These are phyloP conservation scores for Lentinula raphanica DNA, from an alignment of 768 basidiomycete genomes.

Conservation along the genomic window DNA sequence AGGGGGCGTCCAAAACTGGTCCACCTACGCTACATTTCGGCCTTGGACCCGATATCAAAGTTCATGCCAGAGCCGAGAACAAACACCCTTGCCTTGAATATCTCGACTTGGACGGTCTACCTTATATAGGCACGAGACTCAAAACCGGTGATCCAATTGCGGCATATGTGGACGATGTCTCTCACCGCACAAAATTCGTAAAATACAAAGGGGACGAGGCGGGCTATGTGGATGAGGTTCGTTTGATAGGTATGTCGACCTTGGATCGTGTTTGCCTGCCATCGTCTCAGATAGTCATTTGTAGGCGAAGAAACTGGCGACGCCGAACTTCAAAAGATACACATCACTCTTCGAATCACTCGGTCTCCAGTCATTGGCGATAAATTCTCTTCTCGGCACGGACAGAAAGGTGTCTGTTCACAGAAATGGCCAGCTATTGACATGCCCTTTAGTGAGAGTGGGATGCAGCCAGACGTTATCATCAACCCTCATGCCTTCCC, in stretches of 20 bases:
- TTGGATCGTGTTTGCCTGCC: neutral
- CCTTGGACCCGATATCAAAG: conserved; percentile 67
- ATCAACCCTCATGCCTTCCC: conserved; percentile 99
- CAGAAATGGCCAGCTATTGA: conserved; percentile 98
- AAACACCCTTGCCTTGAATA: conserved; percentile 39
- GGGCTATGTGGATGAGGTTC: conserved; percentile 86
- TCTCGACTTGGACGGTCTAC: conserved; percentile 82
- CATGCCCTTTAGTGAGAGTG: conserved; percentile 99
- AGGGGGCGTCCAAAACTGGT: conserved; percentile 55
- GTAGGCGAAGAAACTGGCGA: conserved; percentile 85
- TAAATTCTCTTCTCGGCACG: conserved; percentile 98
- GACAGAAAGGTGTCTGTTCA: conserved; percentile 99
- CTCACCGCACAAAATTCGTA: conserved; percentile 74
- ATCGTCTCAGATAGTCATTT: neutral
- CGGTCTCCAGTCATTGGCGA: conserved; percentile 97
- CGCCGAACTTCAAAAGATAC: conserved; percentile 84
- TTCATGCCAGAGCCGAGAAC: conserved; percentile 36
- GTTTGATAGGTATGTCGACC: conserved; percentile 67
- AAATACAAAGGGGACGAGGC: conserved; percentile 97
- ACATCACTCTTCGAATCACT: conserved; percentile 88
- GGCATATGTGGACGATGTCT: conserved; percentile 83
- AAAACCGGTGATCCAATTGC: conserved; percentile 75
- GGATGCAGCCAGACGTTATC: conserved; percentile 98
- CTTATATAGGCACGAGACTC: conserved; percentile 66
- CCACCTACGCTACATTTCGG: conserved; percentile 86